These are phyloP conservation scores for Citrus mangshanensis DNA, from an alignment of 345 rosid genomes.

Conservation along the genomic window DNA sequence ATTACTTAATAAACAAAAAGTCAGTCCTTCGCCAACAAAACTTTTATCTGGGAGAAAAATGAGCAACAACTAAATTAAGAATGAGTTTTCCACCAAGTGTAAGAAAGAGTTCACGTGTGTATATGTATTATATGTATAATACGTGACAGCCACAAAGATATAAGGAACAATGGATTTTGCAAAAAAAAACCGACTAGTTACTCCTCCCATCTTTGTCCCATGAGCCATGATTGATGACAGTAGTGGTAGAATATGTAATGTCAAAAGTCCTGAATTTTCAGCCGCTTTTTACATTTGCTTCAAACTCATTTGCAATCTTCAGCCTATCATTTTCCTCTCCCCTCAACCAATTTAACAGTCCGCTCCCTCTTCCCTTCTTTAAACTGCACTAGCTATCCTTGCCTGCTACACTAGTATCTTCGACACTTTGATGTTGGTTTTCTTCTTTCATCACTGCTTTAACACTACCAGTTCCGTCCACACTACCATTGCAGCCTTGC, in stretches of 20 bases:
- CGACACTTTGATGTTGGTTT: constrained; percentile 26
- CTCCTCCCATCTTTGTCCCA: constrained; percentile 17
- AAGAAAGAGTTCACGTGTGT: constrained; percentile 6
- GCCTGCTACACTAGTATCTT: constrained; percentile 12
- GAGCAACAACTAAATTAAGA: not conserved
- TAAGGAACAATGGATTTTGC: constrained; percentile 24
- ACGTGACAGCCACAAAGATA: constrained; percentile 20
- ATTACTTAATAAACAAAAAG: not conserved
- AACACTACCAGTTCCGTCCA: constrained; percentile 18
- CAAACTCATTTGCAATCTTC: constrained; percentile 38
- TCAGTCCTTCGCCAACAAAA: not conserved
- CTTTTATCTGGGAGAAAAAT: not conserved
- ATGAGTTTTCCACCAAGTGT: constrained; percentile 19
- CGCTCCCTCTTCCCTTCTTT: constrained; percentile 21
- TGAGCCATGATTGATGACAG: not conserved
- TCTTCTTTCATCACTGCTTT: constrained; percentile 24
- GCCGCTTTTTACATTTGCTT: constrained; percentile 66
- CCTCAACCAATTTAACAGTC: not conserved
- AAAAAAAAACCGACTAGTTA: constrained; percentile 29
- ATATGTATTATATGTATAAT: not conserved
- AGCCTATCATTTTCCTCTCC: constrained; percentile 24
- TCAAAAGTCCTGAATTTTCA: constrained; percentile 14
- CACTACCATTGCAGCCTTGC: constrained; percentile 41
- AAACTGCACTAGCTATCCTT: constrained; percentile 31
- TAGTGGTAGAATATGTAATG: constrained; percentile 16